Percentiles rank a stretch among this genome's conserved stretches.
These are phyloP conservation scores for Cystobasidium pallidum DNA, from an alignment of 1,284 basidiomycete species.

Conservation along the genomic window DNA sequence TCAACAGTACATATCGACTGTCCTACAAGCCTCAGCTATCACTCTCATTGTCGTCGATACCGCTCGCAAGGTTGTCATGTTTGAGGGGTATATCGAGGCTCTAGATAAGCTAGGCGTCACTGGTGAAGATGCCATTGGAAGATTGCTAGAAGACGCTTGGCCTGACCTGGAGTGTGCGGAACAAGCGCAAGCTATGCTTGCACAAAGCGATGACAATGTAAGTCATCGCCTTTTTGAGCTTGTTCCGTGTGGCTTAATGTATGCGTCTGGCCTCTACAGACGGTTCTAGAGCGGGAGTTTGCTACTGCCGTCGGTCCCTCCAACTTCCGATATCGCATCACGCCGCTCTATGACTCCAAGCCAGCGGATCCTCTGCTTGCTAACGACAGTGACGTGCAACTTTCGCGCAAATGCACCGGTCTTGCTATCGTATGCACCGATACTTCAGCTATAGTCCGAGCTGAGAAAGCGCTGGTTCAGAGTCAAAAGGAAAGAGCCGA, in stretches of 20 bases:
- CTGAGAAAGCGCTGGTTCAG: conserved; percentile 54
- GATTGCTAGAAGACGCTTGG: conserved; percentile 32
- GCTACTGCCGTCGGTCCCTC: not conserved
- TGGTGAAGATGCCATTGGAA: conserved; percentile 14
- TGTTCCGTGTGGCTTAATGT: not conserved
- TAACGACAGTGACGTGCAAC: not conserved
- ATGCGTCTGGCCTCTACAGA: not conserved
- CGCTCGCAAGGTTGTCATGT: conserved; percentile 22
- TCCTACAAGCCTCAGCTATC: conserved; percentile 28
- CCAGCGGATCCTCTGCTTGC: not conserved
- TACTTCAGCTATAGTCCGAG: conserved; percentile 55
- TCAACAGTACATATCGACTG: conserved; percentile 38
- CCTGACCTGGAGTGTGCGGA: conserved; percentile 27
- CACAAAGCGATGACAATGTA: not conserved
- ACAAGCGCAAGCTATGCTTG: conserved; percentile 32
- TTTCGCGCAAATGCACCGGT: conserved; percentile 48
- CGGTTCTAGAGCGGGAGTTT: conserved; percentile 34
- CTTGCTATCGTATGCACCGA: conserved; percentile 57
- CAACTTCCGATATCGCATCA: conserved; percentile 33
- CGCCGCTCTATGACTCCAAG: conserved; percentile 17
- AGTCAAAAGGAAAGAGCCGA: conserved; percentile 55
- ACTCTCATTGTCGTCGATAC: conserved; percentile 33
- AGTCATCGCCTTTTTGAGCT: not conserved
- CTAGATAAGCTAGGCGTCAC: conserved; percentile 30
- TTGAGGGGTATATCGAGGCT: conserved; percentile 31